Percentiles rank a stretch among this genome's conserved stretches.
These are phyloP conservation scores for Talaromyces thailandensis DNA, from an alignment of 495 filamentous ascomycete species.

Conservation along the genomic window DNA sequence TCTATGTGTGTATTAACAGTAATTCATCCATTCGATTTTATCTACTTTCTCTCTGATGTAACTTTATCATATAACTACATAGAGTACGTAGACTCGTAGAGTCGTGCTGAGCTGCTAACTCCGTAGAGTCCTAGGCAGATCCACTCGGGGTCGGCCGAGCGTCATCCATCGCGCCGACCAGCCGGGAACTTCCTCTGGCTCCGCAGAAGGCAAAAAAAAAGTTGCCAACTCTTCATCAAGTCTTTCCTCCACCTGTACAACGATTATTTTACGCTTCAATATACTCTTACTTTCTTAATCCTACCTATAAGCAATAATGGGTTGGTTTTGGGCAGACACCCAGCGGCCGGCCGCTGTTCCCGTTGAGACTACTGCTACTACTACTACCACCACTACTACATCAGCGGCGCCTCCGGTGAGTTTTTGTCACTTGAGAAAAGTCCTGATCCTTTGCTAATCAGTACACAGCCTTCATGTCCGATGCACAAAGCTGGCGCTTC, in stretches of 20 bases:
- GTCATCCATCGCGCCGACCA: neutral
- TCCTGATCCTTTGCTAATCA: conserved; percentile 18
- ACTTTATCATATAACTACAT: neutral
- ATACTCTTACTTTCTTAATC: neutral
- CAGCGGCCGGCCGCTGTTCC: conserved; percentile 33
- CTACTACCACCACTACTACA: conserved; percentile 20
- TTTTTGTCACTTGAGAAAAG: conserved; percentile 9
- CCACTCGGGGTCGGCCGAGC: conserved; percentile 1
- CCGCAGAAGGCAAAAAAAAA: conserved; percentile 4
- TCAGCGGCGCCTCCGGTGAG: conserved; percentile 61
- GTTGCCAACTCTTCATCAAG: neutral
- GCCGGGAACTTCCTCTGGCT: neutral
- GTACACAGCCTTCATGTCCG: conserved; percentile 69
- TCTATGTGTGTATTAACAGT: neutral
- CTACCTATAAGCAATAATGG: conserved; percentile 48
- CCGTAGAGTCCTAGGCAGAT: too few relatives aligned
- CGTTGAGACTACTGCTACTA: conserved; percentile 15
- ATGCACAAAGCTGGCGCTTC: conserved; percentile 65
- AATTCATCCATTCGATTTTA: neutral
- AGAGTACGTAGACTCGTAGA: too few relatives aligned
- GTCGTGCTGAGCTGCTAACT: too few relatives aligned
- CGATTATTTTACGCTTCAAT: neutral
- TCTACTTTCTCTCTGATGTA: neutral
- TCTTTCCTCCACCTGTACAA: neutral
- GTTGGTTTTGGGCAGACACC: conserved; percentile 96